phyloP scores from a whole-genome alignment of 169 alveolate species.

The Fabrea salina region DNA sequence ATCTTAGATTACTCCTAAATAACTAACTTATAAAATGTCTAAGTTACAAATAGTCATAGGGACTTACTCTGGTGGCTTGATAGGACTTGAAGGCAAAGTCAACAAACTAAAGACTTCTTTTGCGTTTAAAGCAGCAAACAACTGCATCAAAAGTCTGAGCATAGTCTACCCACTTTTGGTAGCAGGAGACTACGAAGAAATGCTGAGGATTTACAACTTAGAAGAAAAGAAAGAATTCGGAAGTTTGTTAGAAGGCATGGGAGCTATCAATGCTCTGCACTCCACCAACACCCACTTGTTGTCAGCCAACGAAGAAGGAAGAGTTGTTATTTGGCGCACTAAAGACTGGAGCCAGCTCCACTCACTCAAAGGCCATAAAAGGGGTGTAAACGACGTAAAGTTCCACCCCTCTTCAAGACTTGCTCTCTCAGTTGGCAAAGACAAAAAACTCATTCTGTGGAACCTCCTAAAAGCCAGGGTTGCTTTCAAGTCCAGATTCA shows the following conservation, averaged over 20 bases:
- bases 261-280: not conserved
- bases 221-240: slow-evolving; percentile 6
- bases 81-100: slow-evolving; percentile 29
- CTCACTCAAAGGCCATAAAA: slow-evolving; percentile 7
- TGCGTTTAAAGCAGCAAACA: slow-evolving; percentile 18
- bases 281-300: slow-evolving; percentile 9
- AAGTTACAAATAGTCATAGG: slow-evolving; percentile 10
- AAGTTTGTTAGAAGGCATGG: slow-evolving; percentile 4
- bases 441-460: slow-evolving; percentile 7
- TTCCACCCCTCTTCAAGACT: slow-evolving; percentile 8
- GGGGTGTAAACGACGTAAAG: not conserved
- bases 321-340: slow-evolving; percentile 16
- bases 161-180: not conserved
- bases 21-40: slow-evolving; percentile 17
- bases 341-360: slow-evolving; percentile 16
- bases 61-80: slow-evolving; percentile 19
- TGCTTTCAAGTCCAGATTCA: not conserved
- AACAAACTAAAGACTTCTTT: not conserved
- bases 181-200: slow-evolving; percentile 28
- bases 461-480: not conserved
- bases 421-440: slow-evolving; percentile 14
- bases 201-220: slow-evolving; percentile 17
- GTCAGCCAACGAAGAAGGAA: slow-evolving; percentile 11
- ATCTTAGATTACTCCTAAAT: no score
- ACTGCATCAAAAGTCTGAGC: slow-evolving; percentile 9